phyloP scores from a whole-genome alignment of 768 basidiomycete species.

The Coprinopsis cinerea region DNA sequence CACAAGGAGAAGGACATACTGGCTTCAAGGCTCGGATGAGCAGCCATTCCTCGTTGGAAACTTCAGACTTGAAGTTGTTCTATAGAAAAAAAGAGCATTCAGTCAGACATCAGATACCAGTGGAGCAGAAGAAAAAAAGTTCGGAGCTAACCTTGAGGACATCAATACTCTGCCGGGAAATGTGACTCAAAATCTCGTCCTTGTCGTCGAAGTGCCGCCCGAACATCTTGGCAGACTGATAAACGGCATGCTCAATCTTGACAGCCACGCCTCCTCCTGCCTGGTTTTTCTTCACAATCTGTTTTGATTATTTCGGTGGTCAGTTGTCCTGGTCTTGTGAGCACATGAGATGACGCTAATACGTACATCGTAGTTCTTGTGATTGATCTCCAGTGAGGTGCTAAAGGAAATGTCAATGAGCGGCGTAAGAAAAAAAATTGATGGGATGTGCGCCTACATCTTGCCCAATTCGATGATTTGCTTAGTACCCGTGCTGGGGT shows the following conservation, averaged over 20 bases:
- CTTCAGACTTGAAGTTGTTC: slow-evolving; percentile 85
- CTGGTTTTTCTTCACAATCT: slow-evolving; percentile 90
- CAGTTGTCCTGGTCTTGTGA: background rate
- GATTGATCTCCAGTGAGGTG: slow-evolving; percentile 96
- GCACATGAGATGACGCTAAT: background rate
- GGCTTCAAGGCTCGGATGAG: slow-evolving; percentile 85
- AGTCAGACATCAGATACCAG: too few species aligned
- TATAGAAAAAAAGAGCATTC: slow-evolving; percentile 23
- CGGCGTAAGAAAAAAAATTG: background rate
- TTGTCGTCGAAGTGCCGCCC: slow-evolving; percentile 95
- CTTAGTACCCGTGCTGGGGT: slow-evolving; percentile 81
- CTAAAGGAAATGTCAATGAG: slow-evolving; percentile 32
- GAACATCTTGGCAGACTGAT: slow-evolving; percentile 93
- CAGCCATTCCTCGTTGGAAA: slow-evolving; percentile 87
- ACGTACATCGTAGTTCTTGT: slow-evolving; percentile 77
- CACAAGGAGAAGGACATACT: slow-evolving; percentile 37
- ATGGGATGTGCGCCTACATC: slow-evolving; percentile 53
- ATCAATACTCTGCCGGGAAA: slow-evolving; percentile 91
- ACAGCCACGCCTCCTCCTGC: slow-evolving; percentile 96
- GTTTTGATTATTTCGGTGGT: slow-evolving; percentile 9
- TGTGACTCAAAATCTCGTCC: slow-evolving; percentile 87
- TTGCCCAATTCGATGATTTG: slow-evolving; percentile 91
- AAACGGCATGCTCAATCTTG: slow-evolving; percentile 96
- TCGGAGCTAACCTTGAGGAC: slow-evolving; percentile 71
- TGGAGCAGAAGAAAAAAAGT: slow-evolving; percentile 5